A percentile compares a stretch with the other conserved stretches of the same genome.
These are phyloP conservation scores for Mallotus nudiflorus DNA, from an alignment of 345 rosid species.

Conservation along the genomic window DNA sequence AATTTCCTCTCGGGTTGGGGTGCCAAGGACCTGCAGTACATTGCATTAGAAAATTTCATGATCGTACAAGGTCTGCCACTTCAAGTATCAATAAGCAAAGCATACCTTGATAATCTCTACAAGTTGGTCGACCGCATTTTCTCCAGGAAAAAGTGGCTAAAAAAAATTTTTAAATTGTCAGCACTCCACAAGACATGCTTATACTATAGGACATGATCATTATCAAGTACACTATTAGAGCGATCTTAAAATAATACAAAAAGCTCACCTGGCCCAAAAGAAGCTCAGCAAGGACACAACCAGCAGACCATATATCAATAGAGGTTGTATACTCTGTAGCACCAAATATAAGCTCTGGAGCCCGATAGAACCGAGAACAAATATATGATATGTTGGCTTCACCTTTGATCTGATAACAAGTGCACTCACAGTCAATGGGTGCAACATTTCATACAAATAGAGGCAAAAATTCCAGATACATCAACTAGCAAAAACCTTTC, in stretches of 20 bases:
- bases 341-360: slow-evolving; percentile 42
- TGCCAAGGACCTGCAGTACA: slow-evolving; percentile 34
- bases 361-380: slow-evolving; percentile 38
- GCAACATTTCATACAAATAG: neutral
- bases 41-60: neutral
- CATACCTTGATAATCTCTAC: slow-evolving; percentile 38
- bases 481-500: neutral
- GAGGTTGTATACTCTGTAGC: slow-evolving; percentile 37
- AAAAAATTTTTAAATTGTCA: neutral
- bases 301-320: slow-evolving; percentile 41
- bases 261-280: slow-evolving; percentile 32
- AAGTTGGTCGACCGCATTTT: slow-evolving; percentile 41
- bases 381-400: slow-evolving; percentile 37
- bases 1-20: slow-evolving; percentile 40
- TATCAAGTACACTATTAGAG: neutral
- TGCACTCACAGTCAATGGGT: neutral
- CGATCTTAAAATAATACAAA: neutral
- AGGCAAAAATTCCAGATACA: neutral
- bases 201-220: neutral
- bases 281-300: slow-evolving; percentile 42
- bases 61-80: neutral
- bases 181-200: neutral
- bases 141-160: slow-evolving; percentile 39
- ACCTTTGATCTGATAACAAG: slow-evolving; percentile 31
- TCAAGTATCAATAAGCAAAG: neutral